phyloP scores from a whole-genome alignment of 2,329 filamentous ascomycete genomes.

The Colletotrichum karsti region DNA sequence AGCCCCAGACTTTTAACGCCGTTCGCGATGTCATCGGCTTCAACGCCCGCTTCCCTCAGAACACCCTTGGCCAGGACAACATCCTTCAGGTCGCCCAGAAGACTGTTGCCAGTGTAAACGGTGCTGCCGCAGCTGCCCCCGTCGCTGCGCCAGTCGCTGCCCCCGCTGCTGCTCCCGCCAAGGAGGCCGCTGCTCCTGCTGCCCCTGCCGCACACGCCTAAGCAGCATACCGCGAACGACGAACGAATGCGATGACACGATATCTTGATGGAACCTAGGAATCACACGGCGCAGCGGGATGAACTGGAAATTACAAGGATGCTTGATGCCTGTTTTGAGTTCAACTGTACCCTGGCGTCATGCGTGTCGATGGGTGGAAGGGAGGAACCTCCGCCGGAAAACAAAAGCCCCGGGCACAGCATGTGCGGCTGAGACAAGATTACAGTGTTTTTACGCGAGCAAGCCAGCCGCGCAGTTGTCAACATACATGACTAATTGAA shows the following conservation, averaged over 20 bases:
- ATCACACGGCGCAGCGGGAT: not conserved
- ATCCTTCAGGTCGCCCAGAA: conserved; percentile 36
- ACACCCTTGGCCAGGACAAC: conserved; percentile 48
- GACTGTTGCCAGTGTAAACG: conserved; percentile 10
- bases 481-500: conserved; percentile 6
- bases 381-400: not conserved
- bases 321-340: conserved; percentile 8
- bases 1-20: conserved; percentile 44
- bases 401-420: not conserved
- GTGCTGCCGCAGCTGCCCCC: not conserved
- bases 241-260: not conserved
- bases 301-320: not conserved
- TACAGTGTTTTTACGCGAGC: not conserved
- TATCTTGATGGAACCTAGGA: not conserved
- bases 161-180: not conserved
- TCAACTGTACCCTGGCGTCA: conserved; percentile 2
- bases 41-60: conserved; percentile 57
- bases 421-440: not conserved
- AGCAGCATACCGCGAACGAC: not conserved
- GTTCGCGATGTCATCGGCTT: conserved; percentile 55
- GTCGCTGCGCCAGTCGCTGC: conserved; percentile 2
- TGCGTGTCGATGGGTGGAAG: not conserved
- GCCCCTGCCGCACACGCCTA: conserved; percentile 6
- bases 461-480: not conserved
- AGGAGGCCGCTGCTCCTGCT: not conserved